A percentile compares a stretch with the other conserved stretches of the same genome.
phyloP scores from a whole-genome alignment of 2,329 filamentous ascomycete genomes.

The Blastomyces silverae region DNA sequence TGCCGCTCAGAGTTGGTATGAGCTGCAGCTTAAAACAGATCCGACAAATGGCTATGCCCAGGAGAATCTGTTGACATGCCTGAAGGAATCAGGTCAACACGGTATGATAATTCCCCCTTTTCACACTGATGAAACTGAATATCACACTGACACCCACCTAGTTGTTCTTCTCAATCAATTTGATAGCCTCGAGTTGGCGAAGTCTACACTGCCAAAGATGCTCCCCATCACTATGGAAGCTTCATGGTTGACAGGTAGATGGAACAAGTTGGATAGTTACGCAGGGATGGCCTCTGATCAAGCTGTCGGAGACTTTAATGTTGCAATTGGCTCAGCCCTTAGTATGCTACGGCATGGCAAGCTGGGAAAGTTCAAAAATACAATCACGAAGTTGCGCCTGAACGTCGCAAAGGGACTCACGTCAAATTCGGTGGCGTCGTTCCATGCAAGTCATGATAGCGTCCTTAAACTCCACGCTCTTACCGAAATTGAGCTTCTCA shows the following conservation, averaged over 20 bases:
- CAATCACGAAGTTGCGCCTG: slow-evolving; percentile 60
- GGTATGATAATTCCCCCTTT: slow-evolving; percentile 48
- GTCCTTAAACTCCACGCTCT: slow-evolving; percentile 81
- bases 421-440: slow-evolving; percentile 66
- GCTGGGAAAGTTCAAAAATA: slow-evolving; percentile 47
- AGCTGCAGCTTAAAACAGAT: slow-evolving; percentile 74
- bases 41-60: slow-evolving; percentile 73
- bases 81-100: slow-evolving; percentile 93
- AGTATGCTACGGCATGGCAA: slow-evolving; percentile 53
- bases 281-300: slow-evolving; percentile 38
- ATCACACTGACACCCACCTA: slow-evolving; percentile 31
- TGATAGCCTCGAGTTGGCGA: slow-evolving; percentile 59
- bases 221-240: slow-evolving; percentile 84
- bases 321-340: slow-evolving; percentile 65
- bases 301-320: slow-evolving; percentile 64
- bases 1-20: slow-evolving; percentile 95
- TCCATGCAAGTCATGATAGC: slow-evolving; percentile 77
- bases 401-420: slow-evolving; percentile 69
- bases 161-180: slow-evolving; percentile 82
- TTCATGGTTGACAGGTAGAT: slow-evolving; percentile 81
- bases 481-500: slow-evolving; percentile 68
- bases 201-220: slow-evolving; percentile 53
- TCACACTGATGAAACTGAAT: neutral
- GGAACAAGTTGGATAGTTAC: slow-evolving; percentile 66
- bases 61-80: slow-evolving; percentile 73